Conservation (phyloP, 176 grass and related monocot species). For the Triticum aestivum region IWGSC_CS_RefSeq_v2.1 NC_057798.1:165815023-165815522, state of each 20-base stretch:
- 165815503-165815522: too few species aligned
- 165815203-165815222: not conserved
- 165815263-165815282: not conserved
- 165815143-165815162: not conserved
- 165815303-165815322: not conserved
- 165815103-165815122: not conserved
- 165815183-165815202: conserved; percentile 1
- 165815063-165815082: not conserved
- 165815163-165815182: not conserved
- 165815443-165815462: too few species aligned
- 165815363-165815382: too few species aligned
- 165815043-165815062: too few species aligned
- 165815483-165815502: too few species aligned
- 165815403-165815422: too few species aligned
- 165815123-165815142: not conserved
- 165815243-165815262: conserved; percentile 15
- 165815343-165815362: too few species aligned
- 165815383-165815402: too few species aligned
- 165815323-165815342: not conserved
- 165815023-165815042: conserved; percentile 8
- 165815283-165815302: not conserved
- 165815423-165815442: too few species aligned
- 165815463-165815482: too few species aligned
- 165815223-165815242: not conserved
- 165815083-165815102: not conserved